Evolutionary conservation across 225 moss, liverwort and hornwort species (phyloP).

Genomic region (Sphagnum contortum): DNA sequence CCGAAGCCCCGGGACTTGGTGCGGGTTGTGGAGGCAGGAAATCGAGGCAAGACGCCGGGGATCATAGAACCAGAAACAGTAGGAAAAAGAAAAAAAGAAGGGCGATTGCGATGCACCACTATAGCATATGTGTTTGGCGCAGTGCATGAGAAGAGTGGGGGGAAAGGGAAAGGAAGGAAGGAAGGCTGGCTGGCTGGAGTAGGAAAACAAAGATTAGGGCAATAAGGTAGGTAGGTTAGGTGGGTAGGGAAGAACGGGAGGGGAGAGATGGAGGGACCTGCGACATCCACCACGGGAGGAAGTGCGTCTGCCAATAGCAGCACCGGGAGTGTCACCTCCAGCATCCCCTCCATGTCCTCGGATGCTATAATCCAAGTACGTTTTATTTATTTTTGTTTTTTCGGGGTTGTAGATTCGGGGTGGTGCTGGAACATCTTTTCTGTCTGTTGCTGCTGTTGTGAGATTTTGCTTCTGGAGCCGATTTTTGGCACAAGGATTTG

Average conservation of each 20-base stretch:
- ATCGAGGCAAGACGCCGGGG: no score
- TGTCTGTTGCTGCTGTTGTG: no score
- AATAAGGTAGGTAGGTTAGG: slow-evolving; percentile 3
- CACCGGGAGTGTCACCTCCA: slow-evolving; percentile 31
- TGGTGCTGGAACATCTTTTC: not conserved
- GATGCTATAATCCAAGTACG: slow-evolving; percentile 44
- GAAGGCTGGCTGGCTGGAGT: no score
- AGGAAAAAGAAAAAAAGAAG: no score
- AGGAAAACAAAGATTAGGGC: no score
- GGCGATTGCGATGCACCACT: no score
- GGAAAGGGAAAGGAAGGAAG: no score
- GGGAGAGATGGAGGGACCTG: slow-evolving; percentile 48
- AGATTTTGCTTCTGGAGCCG: not conserved
- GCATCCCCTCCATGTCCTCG: slow-evolving; percentile 29
- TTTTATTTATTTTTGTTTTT: not conserved
- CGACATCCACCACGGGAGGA: slow-evolving; percentile 19
- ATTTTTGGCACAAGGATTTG: not conserved
- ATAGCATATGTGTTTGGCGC: no score
- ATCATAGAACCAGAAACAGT: no score
- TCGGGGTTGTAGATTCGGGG: not conserved
- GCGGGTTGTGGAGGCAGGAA: no score
- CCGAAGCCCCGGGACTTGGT: no score
- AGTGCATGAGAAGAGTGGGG: no score
- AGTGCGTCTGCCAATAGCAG: slow-evolving; percentile 40
- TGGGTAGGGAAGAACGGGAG: slow-evolving; percentile 4